A percentile compares a stretch with the other conserved stretches of the same genome.
Conservation (phyloP, 2,329 filamentous ascomycete genomes). For the Exophiala dermatitidis region DNA sequence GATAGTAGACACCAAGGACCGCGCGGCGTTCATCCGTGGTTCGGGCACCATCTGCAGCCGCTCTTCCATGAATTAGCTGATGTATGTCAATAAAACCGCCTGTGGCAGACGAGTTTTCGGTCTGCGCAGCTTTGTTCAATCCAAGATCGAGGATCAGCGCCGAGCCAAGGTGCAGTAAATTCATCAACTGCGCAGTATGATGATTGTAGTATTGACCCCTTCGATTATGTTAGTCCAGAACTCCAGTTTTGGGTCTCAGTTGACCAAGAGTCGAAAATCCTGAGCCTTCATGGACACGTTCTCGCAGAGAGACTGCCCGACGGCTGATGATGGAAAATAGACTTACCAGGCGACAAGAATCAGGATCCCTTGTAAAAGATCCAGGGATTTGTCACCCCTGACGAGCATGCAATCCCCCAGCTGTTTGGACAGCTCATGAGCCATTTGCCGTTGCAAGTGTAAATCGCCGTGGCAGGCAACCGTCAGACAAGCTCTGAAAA, state of each 20-base stretch:
- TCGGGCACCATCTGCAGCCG: background rate
- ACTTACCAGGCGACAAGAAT: conserved; percentile 34
- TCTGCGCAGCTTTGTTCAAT: conserved; percentile 22
- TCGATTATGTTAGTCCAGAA: background rate
- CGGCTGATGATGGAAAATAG: background rate
- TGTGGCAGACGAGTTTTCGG: background rate
- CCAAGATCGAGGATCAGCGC: conserved; percentile 34
- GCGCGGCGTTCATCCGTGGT: conserved; percentile 16
- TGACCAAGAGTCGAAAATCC: background rate
- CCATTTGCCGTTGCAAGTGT: conserved; percentile 26
- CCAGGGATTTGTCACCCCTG: conserved; percentile 32
- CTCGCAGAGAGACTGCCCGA: no score
- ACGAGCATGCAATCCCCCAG: conserved; percentile 32
- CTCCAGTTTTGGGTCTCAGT: background rate
- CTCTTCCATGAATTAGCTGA: conserved; percentile 9
- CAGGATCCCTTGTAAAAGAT: conserved; percentile 36
- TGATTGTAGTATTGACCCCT: conserved; percentile 33
- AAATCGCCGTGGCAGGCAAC: conserved; percentile 27
- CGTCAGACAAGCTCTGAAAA: conserved; percentile 34
- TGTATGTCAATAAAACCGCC: conserved; percentile 7
- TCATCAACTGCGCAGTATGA: conserved; percentile 30
- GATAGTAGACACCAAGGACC: conserved; percentile 11
- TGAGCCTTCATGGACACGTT: no score
- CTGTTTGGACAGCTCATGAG: conserved; percentile 29
- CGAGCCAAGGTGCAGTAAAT: conserved; percentile 34